Percentiles rank a stretch among this genome's conserved stretches.
phyloP scores from a whole-genome alignment of 495 filamentous ascomycete genomes.

The Penicillium longicatenatum region DNA sequence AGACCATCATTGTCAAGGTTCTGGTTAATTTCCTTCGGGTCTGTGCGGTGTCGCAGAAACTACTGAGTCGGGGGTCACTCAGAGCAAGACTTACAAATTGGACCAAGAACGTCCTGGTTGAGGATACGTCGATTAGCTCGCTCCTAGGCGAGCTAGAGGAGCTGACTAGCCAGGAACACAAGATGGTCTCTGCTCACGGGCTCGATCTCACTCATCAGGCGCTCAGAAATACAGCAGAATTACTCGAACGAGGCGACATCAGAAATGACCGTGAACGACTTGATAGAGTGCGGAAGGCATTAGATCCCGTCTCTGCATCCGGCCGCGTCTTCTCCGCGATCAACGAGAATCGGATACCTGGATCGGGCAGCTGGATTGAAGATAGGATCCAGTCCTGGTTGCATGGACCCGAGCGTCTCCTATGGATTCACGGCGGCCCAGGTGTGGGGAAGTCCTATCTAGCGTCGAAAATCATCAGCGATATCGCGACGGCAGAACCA shows the following conservation, averaged over 20 bases:
- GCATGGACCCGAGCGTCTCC: constrained; percentile 18
- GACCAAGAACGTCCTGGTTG: too few relatives aligned
- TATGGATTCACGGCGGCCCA: constrained; percentile 36
- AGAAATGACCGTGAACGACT: too few relatives aligned
- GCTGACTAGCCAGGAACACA: constrained; percentile 11
- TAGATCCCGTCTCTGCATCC: neutral
- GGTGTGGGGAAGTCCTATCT: constrained; percentile 38
- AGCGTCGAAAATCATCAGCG: constrained; percentile 27
- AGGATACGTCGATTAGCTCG: neutral
- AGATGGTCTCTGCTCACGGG: constrained; percentile 8
- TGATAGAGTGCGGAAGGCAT: too few relatives aligned
- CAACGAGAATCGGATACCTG: constrained; percentile 7
- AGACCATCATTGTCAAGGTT: constrained; percentile 19
- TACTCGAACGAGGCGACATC: too few relatives aligned
- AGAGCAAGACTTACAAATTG: too few relatives aligned
- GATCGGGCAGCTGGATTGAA: constrained; percentile 11
- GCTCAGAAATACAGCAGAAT: too few relatives aligned
- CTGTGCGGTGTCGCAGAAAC: constrained; percentile 23
- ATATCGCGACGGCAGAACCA: neutral
- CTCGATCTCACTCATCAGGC: constrained; percentile 1
- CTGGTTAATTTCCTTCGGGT: constrained; percentile 27
- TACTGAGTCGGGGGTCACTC: constrained; percentile 11
- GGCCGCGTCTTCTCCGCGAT: constrained; percentile 7
- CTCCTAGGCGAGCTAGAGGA: constrained; percentile 10
- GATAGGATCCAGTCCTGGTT: constrained; percentile 12